Conservation (phyloP, 805 yeast genomes). For the Teunomyces kruisii region DNA sequence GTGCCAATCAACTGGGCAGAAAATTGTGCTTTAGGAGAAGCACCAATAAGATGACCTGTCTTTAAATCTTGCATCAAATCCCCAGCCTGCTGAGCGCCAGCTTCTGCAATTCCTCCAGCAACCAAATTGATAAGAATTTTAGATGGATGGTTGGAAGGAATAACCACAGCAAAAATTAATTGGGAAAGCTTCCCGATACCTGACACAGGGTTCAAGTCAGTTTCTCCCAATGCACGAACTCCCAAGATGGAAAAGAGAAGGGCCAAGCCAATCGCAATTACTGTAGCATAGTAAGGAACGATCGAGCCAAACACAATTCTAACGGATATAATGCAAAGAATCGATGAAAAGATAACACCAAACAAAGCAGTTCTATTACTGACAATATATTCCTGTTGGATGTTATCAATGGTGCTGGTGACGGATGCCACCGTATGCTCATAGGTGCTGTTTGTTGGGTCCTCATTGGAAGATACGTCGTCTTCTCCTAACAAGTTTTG, state of each 20-base stretch:
- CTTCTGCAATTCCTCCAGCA: constrained; percentile 97
- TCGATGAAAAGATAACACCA: constrained; percentile 67
- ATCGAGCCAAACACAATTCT: constrained; percentile 65
- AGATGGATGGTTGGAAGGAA: constrained; percentile 75
- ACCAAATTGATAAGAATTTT: constrained; percentile 80
- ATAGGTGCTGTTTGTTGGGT: constrained; percentile 13
- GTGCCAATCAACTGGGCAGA: constrained; percentile 89
- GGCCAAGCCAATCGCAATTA: constrained; percentile 71
- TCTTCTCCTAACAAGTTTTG: constrained; percentile 5
- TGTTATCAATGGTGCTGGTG: constrained; percentile 29
- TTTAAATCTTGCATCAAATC: constrained; percentile 96
- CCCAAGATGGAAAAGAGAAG: constrained; percentile 80
- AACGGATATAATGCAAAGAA: constrained; percentile 66
- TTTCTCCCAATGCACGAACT: constrained; percentile 93
- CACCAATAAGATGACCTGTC: constrained; percentile 89
- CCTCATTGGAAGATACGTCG: constrained; percentile 9
- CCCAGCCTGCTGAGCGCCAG: constrained; percentile 99
- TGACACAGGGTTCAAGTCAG: constrained; percentile 94
- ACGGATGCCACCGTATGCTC: constrained; percentile 31
- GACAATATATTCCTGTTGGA: constrained; percentile 44
- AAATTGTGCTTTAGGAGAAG: constrained; percentile 91
- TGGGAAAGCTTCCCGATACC: constrained; percentile 96
- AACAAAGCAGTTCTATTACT: constrained; percentile 45
- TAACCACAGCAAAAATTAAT: constrained; percentile 75
- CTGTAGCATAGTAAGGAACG: constrained; percentile 69